Evolutionary conservation across 2,329 filamentous ascomycete species (phyloP), one percentile per base, ranked within the genome.

Genomic region (Exophiala xenobiotica): DNA sequence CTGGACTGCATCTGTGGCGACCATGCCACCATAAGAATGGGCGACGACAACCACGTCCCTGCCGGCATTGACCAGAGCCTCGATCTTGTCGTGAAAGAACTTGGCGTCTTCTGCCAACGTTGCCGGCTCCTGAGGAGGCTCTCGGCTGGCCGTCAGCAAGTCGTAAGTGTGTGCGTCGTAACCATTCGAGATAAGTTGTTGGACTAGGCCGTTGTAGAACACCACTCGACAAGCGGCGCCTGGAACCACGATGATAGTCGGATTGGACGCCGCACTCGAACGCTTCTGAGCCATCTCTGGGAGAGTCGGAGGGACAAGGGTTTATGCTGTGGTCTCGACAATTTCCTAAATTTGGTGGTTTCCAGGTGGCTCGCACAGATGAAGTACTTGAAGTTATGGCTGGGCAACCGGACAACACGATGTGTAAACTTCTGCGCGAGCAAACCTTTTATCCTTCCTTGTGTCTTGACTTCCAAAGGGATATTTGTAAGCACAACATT

Each of bases 21-120:
- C 65, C 1, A 68, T 38, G 1, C 68, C 65, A 6, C 65, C 64
- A 46, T 70, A 70, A 4, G 67, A 69, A 53, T 68, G 67, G 12
- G 58, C 53, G 2, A 65, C 54, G 3, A 69, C 39, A 6, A 68
- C 56, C 7, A 69, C 54, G 6, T 65, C 51, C 5, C 59, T 56
- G 1, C 55, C 56, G 2, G 63, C 47, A 26, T 65, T 57, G 6
- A 59, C 58, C 20, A 70, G 16, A 2, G 33, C 55, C 12, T 38
- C 35, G 11, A 61, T 57, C 8, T 46, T 61, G 4, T 50, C 43
- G 26, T 57, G 59, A 26, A 69, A 64, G 39, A 58, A 53, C 9
- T 53, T 54, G 0, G 63, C 65, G 52, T 70, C 67, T 26, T 66
- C 60, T 4, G 49, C 46, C 16, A 65, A 31, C 5, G 23, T 35